A percentile compares a stretch with the other conserved stretches of the same genome.
phyloP scores from a whole-genome alignment of 139 green algal genomes.

The Tetradesmus lagerheimii region DNA sequence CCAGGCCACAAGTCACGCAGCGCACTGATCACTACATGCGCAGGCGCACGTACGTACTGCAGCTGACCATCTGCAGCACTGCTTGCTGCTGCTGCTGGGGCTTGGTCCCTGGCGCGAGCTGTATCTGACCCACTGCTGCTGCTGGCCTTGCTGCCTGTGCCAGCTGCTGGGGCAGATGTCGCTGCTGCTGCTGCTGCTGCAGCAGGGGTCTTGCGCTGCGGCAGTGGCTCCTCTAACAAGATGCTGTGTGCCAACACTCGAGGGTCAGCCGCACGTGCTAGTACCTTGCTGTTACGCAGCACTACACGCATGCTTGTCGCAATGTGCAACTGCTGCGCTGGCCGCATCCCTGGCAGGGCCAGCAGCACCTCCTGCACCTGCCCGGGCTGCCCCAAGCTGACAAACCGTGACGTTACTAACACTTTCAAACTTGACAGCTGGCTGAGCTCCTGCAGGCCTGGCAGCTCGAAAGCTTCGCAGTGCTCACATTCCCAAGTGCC shows the following conservation, averaged over 20 bases:
- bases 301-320: conserved; percentile 32
- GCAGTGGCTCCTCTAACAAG: conserved; percentile 34
- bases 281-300: conserved; percentile 34
- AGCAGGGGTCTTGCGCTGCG: background rate
- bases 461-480: conserved; percentile 44
- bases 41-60: conserved; percentile 43
- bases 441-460: background rate
- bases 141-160: background rate
- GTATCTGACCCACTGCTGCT: background rate
- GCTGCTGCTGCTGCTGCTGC: background rate
- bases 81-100: conserved; percentile 20
- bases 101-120: background rate
- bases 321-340: background rate
- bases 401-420: background rate
- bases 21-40: conserved; percentile 38
- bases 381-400: background rate
- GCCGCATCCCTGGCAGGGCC: background rate
- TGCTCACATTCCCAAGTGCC: conserved; percentile 45
- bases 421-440: conserved; percentile 18
- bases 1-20: conserved; percentile 30
- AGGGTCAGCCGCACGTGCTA: background rate
- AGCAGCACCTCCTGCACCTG: conserved; percentile 36
- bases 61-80: background rate
- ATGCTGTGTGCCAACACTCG: conserved; percentile 34
- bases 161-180: background rate